Conservation (phyloP, 2,329 filamentous ascomycete species). For the Didymella sp. region DNA sequence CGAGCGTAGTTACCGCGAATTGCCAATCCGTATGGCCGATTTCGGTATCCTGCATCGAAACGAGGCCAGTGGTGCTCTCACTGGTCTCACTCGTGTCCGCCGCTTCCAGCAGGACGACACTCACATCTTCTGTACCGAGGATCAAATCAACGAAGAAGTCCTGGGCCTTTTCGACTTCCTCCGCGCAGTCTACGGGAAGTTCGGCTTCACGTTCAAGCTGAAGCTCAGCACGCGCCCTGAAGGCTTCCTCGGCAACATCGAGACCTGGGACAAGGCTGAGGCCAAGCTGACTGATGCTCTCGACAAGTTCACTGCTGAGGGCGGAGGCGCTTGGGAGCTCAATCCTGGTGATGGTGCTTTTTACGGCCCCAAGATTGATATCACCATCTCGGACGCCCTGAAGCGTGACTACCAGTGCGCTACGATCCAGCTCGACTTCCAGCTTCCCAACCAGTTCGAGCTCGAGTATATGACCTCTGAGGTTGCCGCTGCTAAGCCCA, state of each 20-base stretch:
- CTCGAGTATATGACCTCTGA: constrained; percentile 84
- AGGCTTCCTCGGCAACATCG: constrained; percentile 84
- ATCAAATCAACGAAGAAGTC: constrained; percentile 79
- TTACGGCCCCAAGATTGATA: constrained; percentile 98
- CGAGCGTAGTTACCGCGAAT: constrained; percentile 84
- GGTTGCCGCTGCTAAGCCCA: constrained; percentile 52
- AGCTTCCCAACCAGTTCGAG: constrained; percentile 83
- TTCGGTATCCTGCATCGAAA: constrained; percentile 96
- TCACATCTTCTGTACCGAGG: constrained; percentile 91
- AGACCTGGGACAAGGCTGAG: constrained; percentile 91
- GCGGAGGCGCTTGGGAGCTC: constrained; percentile 79
- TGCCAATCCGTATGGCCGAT: constrained; percentile 92
- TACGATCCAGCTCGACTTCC: constrained; percentile 94
- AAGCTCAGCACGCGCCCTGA: constrained; percentile 92
- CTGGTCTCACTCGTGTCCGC: constrained; percentile 87
- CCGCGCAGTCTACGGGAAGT: constrained; percentile 76
- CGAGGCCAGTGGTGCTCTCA: constrained; percentile 90
- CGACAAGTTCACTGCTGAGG: constrained; percentile 68
- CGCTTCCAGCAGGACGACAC: constrained; percentile 96
- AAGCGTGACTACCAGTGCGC: constrained; percentile 87
- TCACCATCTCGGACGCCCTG: constrained; percentile 88
- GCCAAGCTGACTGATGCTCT: constrained; percentile 79
- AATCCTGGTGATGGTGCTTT: constrained; percentile 97
- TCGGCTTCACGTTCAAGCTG: constrained; percentile 90
- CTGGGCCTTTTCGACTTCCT: constrained; percentile 88